Base-by-base conservation (phyloP, 108 stramenopile species). In the Cyclotella cryptica region DNA sequence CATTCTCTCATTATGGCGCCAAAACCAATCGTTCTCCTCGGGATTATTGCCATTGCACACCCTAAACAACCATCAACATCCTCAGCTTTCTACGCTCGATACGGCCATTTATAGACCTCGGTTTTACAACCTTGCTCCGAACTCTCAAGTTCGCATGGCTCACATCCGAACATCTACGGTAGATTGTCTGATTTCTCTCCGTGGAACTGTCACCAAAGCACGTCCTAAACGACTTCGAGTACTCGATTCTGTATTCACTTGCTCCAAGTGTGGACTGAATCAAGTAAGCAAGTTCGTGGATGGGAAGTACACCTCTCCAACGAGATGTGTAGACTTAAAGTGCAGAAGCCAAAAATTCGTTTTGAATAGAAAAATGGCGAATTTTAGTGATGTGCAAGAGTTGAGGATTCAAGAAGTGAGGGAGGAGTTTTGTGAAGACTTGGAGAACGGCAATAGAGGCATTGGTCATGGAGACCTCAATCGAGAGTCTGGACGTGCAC, bases 141-240 rank as follows among this genome's bases (percentile, higher is more conserved):
- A 69, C 8, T 65, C 42, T 26, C 81, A 75, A 40, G 30, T 77
- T 29, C 81, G 75, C 41, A 76, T 83, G 75, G 74, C 81, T 24
- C 42, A 61, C 69, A 73, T 83, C 18, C 65, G 81, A 10, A 83
- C 81, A 28, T 77, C 71, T 0, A 77, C 75, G 0, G 81, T 83
- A 54, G 81, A 70, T 0, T 35, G 35, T 35, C 71, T 99, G 57
- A 84, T 98, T 7, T 84, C 96, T 2, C 86, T 99, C 52, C 86
- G 92, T 28, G 98, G 97, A 11, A 93, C 89, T 69, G 95, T 99
- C 27, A 92, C 96, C 62, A 93, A 97, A 63, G 98, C 95, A 15
- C 90, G 93, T 55, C 92, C 92, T 54, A 94, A 97, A 71, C 89
- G 95, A 28, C 84, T 96, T 41, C 69, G 97, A 60, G 92, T 97